These are phyloP conservation scores for Cladorrhinum sp. DNA, from an alignment of 2,329 filamentous ascomycete species.

Conservation along the genomic window DNA sequence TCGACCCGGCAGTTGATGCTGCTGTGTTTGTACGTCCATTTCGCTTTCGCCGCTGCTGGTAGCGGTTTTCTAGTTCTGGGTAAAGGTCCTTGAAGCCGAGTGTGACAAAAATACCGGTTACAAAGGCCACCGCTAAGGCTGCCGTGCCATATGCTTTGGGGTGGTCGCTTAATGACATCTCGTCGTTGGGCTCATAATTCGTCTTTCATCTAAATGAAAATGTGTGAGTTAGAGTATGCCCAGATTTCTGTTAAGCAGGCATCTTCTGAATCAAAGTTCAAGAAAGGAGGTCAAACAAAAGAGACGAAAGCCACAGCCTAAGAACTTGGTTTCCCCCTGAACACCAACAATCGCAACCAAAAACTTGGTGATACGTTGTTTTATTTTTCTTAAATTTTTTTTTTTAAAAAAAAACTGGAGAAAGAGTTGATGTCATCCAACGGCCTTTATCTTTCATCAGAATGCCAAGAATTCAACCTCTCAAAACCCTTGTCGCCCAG, in stretches of 20 bases:
- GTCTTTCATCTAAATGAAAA: constrained; percentile 1
- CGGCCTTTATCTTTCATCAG: not conserved
- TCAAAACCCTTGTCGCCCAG: not conserved
- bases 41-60: constrained; percentile 44
- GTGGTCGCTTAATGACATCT: constrained; percentile 60
- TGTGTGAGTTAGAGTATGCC: not conserved
- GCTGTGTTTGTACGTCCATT: constrained; percentile 8
- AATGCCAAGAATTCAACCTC: not conserved
- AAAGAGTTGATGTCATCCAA: not conserved
- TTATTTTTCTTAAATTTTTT: too few relatives aligned
- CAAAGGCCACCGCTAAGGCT: constrained; percentile 68
- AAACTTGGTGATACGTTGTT: not conserved
- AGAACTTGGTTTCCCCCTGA: not conserved
- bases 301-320: not conserved
- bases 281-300: not conserved
- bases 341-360: not conserved
- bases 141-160: constrained; percentile 61
- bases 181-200: constrained; percentile 11
- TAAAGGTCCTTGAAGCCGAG: constrained; percentile 78
- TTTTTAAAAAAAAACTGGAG: not conserved
- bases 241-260: not conserved
- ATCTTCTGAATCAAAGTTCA: not conserved
- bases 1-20: constrained; percentile 23
- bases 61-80: constrained; percentile 67
- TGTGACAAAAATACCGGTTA: constrained; percentile 72